Base-by-base conservation (phyloP, 768 basidiomycete species). In the Leccinellum rugosiceps region DNA sequence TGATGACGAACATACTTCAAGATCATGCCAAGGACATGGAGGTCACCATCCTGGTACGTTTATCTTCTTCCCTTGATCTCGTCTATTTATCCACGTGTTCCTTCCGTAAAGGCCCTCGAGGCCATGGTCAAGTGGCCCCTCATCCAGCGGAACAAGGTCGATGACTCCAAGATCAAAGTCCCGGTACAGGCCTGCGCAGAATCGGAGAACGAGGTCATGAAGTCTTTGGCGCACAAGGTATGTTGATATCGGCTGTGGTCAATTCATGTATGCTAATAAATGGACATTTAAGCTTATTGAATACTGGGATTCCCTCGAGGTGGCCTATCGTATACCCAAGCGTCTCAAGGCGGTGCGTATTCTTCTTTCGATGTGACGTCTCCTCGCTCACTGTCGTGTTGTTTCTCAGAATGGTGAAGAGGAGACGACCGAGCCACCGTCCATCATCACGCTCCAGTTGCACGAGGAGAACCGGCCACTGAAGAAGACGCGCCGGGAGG, bases 311-410 rank as follows among this genome's bases (percentile, higher is more conserved):
- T 78, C 78, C 2, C 78, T 98, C 45, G 85, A 86, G 30, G 69
- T 83, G n/a, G 88, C 83, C 26, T 95, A 88, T 70, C 84, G 92
- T 64, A 96, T 97, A 82, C 90, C 93, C 15, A 90, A 92, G 68
- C 80, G 88, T 55, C 63, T 78, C 49, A 78, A 77, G 63, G 73
- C 67, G 31, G 78, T 80, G 58, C 25, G 76, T 58, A 2, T 34
- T 44, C 11, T 49, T 11, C 8, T 30, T 28, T 19, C 19, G 30
- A 43, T 14, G n/a, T 21, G 15, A 21, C 23, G n/a, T 8, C 19
- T n/a, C 6, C 49, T 47, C 10, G n/a, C 53, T 62, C 15, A 63
- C 19, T 6, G 4, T 58, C 8, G 14, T 3, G 15, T 34, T 15
- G 32, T 32, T n/a, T 15, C 52, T 48, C 14, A 72, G 72, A 69